Conservation (phyloP, 2,329 filamentous ascomycete genomes). For the Apiospora marii region DNA sequence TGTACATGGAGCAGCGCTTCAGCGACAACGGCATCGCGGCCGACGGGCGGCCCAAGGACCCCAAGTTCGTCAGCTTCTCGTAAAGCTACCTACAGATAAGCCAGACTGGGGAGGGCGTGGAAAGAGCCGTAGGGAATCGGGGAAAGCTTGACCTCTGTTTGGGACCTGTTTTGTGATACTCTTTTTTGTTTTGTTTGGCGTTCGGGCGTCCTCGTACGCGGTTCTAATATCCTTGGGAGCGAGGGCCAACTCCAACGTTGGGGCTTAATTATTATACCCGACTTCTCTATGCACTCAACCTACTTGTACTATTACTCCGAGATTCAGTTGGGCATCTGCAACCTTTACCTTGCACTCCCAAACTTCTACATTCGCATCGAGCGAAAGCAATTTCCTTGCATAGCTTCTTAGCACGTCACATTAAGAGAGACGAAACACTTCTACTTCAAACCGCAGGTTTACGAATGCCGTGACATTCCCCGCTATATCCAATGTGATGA, state of each 20-base stretch:
- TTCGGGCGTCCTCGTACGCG: conserved; percentile 14
- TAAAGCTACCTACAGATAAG: conserved; percentile 44
- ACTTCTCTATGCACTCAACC: neutral
- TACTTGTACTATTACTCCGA: neutral
- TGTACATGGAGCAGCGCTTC: conserved; percentile 87
- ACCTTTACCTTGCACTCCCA: neutral
- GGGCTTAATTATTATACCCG: neutral
- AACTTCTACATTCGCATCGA: conserved; percentile 8
- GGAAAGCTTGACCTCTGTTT: neutral
- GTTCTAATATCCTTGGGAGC: conserved; percentile 7
- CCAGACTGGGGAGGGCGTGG: neutral
- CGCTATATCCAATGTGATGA: neutral
- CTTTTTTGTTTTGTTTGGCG: conserved; percentile 2
- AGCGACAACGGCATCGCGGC: conserved; percentile 86
- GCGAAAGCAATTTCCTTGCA: conserved; percentile 11
- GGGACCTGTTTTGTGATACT: conserved; percentile 4
- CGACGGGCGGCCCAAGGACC: conserved; percentile 87
- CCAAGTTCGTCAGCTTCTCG: conserved; percentile 95
- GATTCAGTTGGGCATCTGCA: conserved; percentile 6
- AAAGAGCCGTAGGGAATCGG: neutral
- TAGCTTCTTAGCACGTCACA: neutral
- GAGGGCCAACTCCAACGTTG: neutral
- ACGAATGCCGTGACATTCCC: neutral
- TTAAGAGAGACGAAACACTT: neutral
- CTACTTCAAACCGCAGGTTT: neutral